Evolutionary conservation across 768 basidiomycete species (phyloP).

Genomic region (Mrakia frigida): DNA sequence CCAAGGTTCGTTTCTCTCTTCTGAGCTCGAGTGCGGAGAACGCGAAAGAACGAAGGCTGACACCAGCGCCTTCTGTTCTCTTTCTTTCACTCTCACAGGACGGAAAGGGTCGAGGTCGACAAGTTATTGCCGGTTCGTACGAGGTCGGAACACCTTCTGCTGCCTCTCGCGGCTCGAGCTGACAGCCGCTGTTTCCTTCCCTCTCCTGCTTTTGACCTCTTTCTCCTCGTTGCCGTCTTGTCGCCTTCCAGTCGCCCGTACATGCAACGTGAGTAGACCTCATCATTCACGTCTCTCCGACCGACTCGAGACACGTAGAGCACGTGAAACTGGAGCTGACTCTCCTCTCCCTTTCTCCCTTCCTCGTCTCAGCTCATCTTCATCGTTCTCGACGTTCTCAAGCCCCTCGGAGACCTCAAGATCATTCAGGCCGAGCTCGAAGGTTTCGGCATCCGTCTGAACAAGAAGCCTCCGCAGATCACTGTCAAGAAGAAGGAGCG

Average conservation of each 20-base stretch:
- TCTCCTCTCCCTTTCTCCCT: slow-evolving; percentile 51
- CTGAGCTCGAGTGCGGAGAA: not conserved
- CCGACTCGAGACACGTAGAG: slow-evolving; percentile 28
- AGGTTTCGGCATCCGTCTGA: slow-evolving; percentile 95
- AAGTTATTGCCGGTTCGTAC: slow-evolving; percentile 50
- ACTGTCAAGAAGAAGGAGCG: slow-evolving; percentile 60
- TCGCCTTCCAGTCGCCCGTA: slow-evolving; percentile 70
- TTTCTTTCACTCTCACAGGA: slow-evolving; percentile 47
- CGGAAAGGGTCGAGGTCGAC: slow-evolving; percentile 90
- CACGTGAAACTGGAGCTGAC: not conserved
- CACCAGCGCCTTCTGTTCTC: not conserved
- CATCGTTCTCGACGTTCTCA: slow-evolving; percentile 95
- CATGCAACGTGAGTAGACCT: slow-evolving; percentile 72
- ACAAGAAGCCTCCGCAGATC: slow-evolving; percentile 70
- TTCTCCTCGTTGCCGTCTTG: slow-evolving; percentile 33
- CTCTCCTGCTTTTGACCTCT: not conserved
- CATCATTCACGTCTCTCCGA: not conserved
- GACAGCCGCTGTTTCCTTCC: slow-evolving; percentile 35
- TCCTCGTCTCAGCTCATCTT: slow-evolving; percentile 92
- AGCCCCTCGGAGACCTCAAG: slow-evolving; percentile 88
- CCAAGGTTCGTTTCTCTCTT: slow-evolving; percentile 49
- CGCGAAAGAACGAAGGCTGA: not conserved
- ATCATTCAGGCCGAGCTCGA: slow-evolving; percentile 89
- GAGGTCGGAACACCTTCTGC: slow-evolving; percentile 43
- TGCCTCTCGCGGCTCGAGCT: not conserved